Evolutionary conservation across 305 asterid genomes (phyloP).

Genomic region (Stenogyne calaminthoides): DNA sequence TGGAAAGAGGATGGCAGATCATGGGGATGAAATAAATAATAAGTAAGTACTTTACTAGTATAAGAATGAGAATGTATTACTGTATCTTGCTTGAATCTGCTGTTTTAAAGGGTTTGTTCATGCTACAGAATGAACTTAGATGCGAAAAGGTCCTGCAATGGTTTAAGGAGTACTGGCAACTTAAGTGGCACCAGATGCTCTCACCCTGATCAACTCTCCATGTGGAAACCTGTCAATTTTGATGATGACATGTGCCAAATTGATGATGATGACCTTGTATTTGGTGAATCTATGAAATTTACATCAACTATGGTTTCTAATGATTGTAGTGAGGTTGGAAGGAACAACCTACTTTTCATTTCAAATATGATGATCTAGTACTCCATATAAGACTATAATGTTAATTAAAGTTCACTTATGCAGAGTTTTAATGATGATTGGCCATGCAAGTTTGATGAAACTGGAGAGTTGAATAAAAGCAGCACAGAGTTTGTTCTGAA

Average conservation of each 20-base stretch:
- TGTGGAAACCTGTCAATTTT: slow-evolving; percentile 59
- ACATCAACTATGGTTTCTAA: slow-evolving; percentile 42
- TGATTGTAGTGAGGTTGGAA: slow-evolving; percentile 62
- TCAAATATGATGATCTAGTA: not conserved
- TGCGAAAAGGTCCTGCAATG: slow-evolving; percentile 51
- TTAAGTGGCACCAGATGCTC: slow-evolving; percentile 50
- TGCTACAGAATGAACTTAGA: slow-evolving; percentile 59
- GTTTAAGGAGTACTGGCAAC: slow-evolving; percentile 55
- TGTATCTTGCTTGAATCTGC: slow-evolving; percentile 15
- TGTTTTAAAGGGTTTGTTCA: slow-evolving; percentile 27
- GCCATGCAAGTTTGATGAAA: slow-evolving; percentile 60
- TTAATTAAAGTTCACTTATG: slow-evolving; percentile 26
- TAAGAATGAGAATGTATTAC: not conserved
- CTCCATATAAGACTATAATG: slow-evolving; percentile 20
- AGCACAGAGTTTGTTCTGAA: slow-evolving; percentile 33
- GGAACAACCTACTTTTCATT: slow-evolving; percentile 14
- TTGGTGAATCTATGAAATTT: slow-evolving; percentile 53
- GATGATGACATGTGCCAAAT: slow-evolving; percentile 80
- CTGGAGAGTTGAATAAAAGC: slow-evolving; percentile 49
- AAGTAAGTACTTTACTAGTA: slow-evolving; percentile 39
- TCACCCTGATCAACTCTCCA: slow-evolving; percentile 48
- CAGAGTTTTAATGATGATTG: slow-evolving; percentile 79
- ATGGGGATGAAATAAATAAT: slow-evolving; percentile 48
- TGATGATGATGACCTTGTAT: slow-evolving; percentile 61
- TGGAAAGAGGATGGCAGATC: slow-evolving; percentile 45